Base-by-base conservation (phyloP, 371 early-diverging fungal genomes). In the Funneliformis caledonium region DNA sequence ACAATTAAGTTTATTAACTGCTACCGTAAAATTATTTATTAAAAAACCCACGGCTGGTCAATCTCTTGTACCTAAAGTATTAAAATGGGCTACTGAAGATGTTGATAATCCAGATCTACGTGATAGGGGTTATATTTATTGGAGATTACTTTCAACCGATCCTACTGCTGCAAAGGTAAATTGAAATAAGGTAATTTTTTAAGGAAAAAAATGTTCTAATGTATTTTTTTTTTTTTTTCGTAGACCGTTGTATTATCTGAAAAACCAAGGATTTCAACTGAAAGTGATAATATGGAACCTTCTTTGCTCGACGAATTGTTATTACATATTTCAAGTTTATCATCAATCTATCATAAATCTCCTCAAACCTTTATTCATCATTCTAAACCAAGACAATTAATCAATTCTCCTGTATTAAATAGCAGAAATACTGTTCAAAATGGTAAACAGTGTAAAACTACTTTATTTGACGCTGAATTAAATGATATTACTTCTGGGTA, bases 111-210 rank as follows among this genome's bases (percentile, higher is more conserved):
- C 99, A 6, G 98, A 98, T 85, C 91, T 98, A 72, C 92, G 99
- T 72, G 99, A 99, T 84, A 92, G 99, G 60, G 99, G 97, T 10
- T 98, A 94, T 82, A 94, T 99, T 76, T 99, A 99, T 86, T 98
- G 99, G 98, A 89, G 99, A 52, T 86, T 99, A 75, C 86, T 99
- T 22, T 97, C 97, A 6, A 94, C 96, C 4, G 95, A 96, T 83
- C 98, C 98, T 45, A 86, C 89, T 50, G 91, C 90, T 8, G 92
- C 92, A 43, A 93, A 91, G 86, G 88, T 87, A 84, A 60, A 72
- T 68, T 26, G 22, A 56, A 1, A n/a, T 6, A 43, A 72, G 26
- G 79, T 84, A 77, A 62, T 74, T 83, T 81, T 82, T 82, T 42
- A 65, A 83, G 22, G 76, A 33, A 42, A 16, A 33, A 22, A 42